Evolutionary conservation across 1,284 basidiomycete species (phyloP).

Genomic region (Chalciporus piperatoides): DNA sequence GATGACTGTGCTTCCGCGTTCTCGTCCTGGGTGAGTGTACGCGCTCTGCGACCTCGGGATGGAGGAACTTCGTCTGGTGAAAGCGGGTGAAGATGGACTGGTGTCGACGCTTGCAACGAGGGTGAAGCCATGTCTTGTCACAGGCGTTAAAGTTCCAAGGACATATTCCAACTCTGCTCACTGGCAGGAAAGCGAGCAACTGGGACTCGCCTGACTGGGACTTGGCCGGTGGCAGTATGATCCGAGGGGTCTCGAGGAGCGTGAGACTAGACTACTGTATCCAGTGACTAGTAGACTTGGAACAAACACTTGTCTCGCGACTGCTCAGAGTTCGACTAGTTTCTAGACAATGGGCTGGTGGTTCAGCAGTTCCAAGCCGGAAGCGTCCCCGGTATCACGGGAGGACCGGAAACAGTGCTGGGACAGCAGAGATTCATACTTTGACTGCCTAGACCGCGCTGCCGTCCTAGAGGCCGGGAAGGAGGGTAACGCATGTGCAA

Average conservation of each 20-base stretch:
- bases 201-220: neutral
- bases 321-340: neutral
- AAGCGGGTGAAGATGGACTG: slow-evolving; percentile 65
- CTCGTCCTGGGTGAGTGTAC: slow-evolving; percentile 24
- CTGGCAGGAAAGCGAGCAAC: neutral
- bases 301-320: too few relatives aligned
- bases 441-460: slow-evolving; percentile 64
- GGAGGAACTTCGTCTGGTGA: slow-evolving; percentile 47
- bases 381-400: slow-evolving; percentile 43
- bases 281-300: neutral
- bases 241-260: neutral
- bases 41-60: slow-evolving; percentile 42
- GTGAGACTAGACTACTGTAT: slow-evolving; percentile 20
- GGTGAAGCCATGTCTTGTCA: slow-evolving; percentile 31
- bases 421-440: slow-evolving; percentile 74
- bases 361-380: slow-evolving; percentile 31
- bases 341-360: slow-evolving; percentile 29
- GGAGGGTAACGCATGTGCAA: slow-evolving; percentile 54
- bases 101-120: slow-evolving; percentile 38
- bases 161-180: slow-evolving; percentile 5
- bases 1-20: slow-evolving; percentile 26
- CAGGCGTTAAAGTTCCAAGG: slow-evolving; percentile 1
- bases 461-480: slow-evolving; percentile 67
- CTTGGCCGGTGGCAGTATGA: neutral
- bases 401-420: slow-evolving; percentile 69